Percentiles rank a stretch among this genome's conserved stretches.
Evolutionary conservation across 2,329 filamentous ascomycete genomes (phyloP).

Genomic region (Aspergillus candidus): DNA sequence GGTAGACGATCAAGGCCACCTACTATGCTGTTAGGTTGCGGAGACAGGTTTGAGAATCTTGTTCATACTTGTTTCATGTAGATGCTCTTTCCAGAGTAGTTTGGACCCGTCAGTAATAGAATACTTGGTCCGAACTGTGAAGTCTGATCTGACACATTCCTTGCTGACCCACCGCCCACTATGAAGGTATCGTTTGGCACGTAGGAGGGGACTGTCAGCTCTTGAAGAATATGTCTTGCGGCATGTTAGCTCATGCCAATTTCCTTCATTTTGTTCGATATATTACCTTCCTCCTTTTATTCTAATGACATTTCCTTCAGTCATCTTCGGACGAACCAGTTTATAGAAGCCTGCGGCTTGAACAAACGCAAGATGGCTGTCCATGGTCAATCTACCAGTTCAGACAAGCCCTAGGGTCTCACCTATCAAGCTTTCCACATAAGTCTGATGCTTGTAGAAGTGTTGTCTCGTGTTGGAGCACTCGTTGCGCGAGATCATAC

Average conservation of each 20-base stretch:
- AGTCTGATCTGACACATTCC: neutral
- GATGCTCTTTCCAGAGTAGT: slow-evolving; percentile 93
- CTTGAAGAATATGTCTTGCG: slow-evolving; percentile 70
- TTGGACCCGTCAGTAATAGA: slow-evolving; percentile 82
- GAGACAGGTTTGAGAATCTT: neutral
- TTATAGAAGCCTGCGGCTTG: slow-evolving; percentile 69
- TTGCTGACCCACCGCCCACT: slow-evolving; percentile 47
- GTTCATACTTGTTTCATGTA: slow-evolving; percentile 73
- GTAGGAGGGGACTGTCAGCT: slow-evolving; percentile 71
- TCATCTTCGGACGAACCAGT: slow-evolving; percentile 64
- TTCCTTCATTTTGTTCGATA: too few species aligned
- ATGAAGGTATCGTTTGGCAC: slow-evolving; percentile 77
- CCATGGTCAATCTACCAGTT: neutral
- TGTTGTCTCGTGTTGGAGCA: slow-evolving; percentile 63
- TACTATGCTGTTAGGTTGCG: slow-evolving; percentile 13
- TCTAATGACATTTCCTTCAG: slow-evolving; percentile 60
- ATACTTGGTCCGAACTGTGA: slow-evolving; percentile 51
- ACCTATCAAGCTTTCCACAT: slow-evolving; percentile 77
- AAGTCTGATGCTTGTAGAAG: slow-evolving; percentile 67
- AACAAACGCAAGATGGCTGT: slow-evolving; percentile 70
- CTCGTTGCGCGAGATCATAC: slow-evolving; percentile 63
- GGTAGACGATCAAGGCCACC: slow-evolving; percentile 79
- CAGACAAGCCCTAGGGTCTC: neutral
- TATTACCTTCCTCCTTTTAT: slow-evolving; percentile 67
- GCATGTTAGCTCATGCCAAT: slow-evolving; percentile 7